Base-by-base conservation (phyloP, 2,329 filamentous ascomycete genomes). In the Harringtonia aguacate region DNA sequence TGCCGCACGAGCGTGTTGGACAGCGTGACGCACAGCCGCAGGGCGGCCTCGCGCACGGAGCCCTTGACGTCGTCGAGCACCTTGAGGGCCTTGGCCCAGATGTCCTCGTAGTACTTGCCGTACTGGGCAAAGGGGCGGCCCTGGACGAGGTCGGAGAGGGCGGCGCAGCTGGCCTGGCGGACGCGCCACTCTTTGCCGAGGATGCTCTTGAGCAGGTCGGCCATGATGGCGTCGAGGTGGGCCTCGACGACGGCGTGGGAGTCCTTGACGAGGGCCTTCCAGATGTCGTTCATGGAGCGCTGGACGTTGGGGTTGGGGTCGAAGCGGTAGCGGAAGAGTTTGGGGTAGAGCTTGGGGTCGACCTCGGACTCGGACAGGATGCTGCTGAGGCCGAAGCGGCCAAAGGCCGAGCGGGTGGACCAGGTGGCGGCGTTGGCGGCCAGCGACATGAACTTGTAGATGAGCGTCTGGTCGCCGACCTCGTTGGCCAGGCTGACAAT, bases 391-490 rank as follows among this genome's bases (percentile, higher is more conserved):
- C 92, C 92, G 52, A 97, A 95, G 12, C 88, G 77, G 3, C 92
- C 92, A 62, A 98, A 97, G 0, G 92, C 92, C 1, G 92, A 94
- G 41, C 92, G 79, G n/a, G 88, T 94, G 2, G 88, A 90, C 92
- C 92, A 98, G 15, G 94, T 94, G 1, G 89, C 88, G 39, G 94
- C 94, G 56, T 95, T 95, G 2, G 88, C 87, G 3, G 92, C 92
- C 52, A 98, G 73, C 1, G 89, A 90, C 92, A 98, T 98, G 65
- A 98, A 97, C 48, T 89, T 87, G 67, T 98, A 98, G 1, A 97
- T 86, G n/a, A 98, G 70, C 53, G 85, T 89, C 46, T 92, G 90
- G 56, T 98, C 90, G 12, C 92, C 92, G 29, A 95, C 89, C 64
- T 98, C 92, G 36, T 90, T 86, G n/a, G 92, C 92, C 39, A 98